Percentiles rank a stretch among this genome's conserved stretches.
Conservation (phyloP, 2,329 filamentous ascomycete species). For the Apiospora rasikravindrae region DNA sequence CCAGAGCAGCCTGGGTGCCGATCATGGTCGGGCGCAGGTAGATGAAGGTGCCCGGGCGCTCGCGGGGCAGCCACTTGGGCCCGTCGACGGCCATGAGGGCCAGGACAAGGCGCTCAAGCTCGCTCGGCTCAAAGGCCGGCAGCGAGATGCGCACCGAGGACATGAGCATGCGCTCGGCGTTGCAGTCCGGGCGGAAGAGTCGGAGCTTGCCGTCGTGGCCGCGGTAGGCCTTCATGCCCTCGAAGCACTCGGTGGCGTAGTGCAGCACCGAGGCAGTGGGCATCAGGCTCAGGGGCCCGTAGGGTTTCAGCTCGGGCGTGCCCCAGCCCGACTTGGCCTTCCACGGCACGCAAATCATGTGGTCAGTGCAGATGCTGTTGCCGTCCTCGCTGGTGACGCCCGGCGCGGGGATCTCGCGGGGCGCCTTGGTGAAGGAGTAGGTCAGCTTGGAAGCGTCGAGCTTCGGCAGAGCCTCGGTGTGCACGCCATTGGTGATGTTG, state of each 20-base stretch:
- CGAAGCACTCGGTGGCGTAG: conserved; percentile 80
- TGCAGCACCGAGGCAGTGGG: conserved; percentile 73
- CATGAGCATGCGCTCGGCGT: conserved; percentile 59
- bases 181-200: conserved; percentile 69
- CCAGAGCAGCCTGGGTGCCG: conserved; percentile 78
- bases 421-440: conserved; percentile 47
- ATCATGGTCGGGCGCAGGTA: conserved; percentile 91
- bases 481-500: conserved; percentile 38
- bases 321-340: conserved; percentile 65
- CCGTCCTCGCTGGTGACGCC: conserved; percentile 43
- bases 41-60: conserved; percentile 71
- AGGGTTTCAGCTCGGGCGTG: conserved; percentile 67
- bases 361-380: conserved; percentile 73
- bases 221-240: conserved; percentile 75
- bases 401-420: conserved; percentile 34
- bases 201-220: conserved; percentile 69
- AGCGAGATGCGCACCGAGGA: conserved; percentile 64
- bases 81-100: conserved; percentile 75
- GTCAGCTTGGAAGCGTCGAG: conserved; percentile 67
- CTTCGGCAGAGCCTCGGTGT: conserved; percentile 57
- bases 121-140: conserved; percentile 65
- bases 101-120: conserved; percentile 68
- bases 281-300: conserved; percentile 68
- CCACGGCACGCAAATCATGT: conserved; percentile 79
- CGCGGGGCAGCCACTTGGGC: conserved; percentile 77